Evolutionary conservation across 1,284 basidiomycete genomes (phyloP), one percentile per base, ranked within the genome.

Genomic region (Moesziomyces globuligerus): DNA sequence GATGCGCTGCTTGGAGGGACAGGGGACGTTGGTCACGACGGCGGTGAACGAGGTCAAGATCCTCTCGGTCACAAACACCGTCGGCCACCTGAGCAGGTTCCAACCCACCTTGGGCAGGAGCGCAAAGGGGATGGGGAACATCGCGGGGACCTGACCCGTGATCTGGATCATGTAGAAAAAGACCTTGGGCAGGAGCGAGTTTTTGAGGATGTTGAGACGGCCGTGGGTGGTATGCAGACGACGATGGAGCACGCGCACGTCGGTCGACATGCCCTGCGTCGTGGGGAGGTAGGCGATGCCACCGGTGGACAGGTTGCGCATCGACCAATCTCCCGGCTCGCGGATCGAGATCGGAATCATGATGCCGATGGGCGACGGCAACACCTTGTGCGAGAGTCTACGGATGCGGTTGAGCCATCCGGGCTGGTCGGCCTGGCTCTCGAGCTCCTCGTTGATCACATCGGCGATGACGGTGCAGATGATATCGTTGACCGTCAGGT

Each of bases 401-500:
- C 61, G 56, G 15, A 74, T 23, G 25, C 40, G 34, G 34, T 65
- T 52, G 9, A 51, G 38, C 13, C 65, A 9, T 0, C 71, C 68
- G 1, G 68, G 72, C 24, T 56, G 38, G 21, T 54, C 23, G 8
- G 48, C 48, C 23, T 52, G 56, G 1, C 52, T 47, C 0, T 76
- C 66, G 17, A 75, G 50, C 47, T 79, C 76, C 25, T 72, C 67
- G 42, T 65, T 58, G 62, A 78, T 56, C 18, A 75, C 71, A 32
- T 79, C 76, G 20, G 76, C 73, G 11, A 81, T 70, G 43, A 81
- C 62, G 32, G 76, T 74, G 55, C 70, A 73, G 23, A 79, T 65
- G 18, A 81, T 67, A 32, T 81, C 80, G 53, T 81, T 81, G 51
- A 81, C 70, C 13, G 80, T 81, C 11, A 81, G 50, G 50, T 81